Percentiles rank a stretch among this genome's conserved stretches.
phyloP scores from a whole-genome alignment of 2,329 filamentous ascomycete species.

The Talaromyces pinophilus region DNA sequence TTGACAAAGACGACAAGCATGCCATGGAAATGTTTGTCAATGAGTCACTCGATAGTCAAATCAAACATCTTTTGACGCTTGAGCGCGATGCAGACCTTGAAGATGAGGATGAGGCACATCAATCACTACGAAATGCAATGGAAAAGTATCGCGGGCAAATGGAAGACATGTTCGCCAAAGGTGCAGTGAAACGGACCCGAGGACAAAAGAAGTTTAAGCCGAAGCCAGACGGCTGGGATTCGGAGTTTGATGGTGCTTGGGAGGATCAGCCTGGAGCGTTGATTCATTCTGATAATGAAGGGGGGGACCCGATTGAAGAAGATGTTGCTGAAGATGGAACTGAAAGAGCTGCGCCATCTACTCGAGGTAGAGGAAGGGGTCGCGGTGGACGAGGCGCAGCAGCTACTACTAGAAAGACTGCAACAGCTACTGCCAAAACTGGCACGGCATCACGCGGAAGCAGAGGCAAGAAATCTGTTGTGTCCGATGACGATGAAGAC shows the following conservation, averaged over 20 bases:
- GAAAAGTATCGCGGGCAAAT: slow-evolving; percentile 68
- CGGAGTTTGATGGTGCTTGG: slow-evolving; percentile 85
- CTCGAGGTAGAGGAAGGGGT: slow-evolving; percentile 52
- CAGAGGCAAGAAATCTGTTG: slow-evolving; percentile 35
- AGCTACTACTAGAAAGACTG: slow-evolving; percentile 35
- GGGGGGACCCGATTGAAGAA: slow-evolving; percentile 49
- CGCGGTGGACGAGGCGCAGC: slow-evolving; percentile 48
- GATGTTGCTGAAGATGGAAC: slow-evolving; percentile 52
- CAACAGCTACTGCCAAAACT: slow-evolving; percentile 33
- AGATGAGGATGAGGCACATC: slow-evolving; percentile 66
- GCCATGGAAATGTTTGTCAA: slow-evolving; percentile 81
- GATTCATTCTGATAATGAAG: slow-evolving; percentile 54
- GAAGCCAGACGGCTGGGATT: slow-evolving; percentile 80
- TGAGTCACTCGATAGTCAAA: slow-evolving; percentile 68
- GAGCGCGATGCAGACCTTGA: slow-evolving; percentile 69
- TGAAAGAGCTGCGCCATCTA: slow-evolving; percentile 36
- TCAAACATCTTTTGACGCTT: slow-evolving; percentile 67
- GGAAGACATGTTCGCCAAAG: slow-evolving; percentile 70
- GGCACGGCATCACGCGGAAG: slow-evolving; percentile 28
- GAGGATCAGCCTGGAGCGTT: slow-evolving; percentile 72
- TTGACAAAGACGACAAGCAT: slow-evolving; percentile 92
- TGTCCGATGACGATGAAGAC: slow-evolving; percentile 42
- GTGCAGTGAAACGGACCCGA: slow-evolving; percentile 57
- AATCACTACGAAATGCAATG: slow-evolving; percentile 72
- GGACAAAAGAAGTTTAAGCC: slow-evolving; percentile 66